Evolutionary conservation across 345 rosid species (phyloP), one percentile per base, ranked within the genome.

Genomic region (Bruguiera sexangula): DNA sequence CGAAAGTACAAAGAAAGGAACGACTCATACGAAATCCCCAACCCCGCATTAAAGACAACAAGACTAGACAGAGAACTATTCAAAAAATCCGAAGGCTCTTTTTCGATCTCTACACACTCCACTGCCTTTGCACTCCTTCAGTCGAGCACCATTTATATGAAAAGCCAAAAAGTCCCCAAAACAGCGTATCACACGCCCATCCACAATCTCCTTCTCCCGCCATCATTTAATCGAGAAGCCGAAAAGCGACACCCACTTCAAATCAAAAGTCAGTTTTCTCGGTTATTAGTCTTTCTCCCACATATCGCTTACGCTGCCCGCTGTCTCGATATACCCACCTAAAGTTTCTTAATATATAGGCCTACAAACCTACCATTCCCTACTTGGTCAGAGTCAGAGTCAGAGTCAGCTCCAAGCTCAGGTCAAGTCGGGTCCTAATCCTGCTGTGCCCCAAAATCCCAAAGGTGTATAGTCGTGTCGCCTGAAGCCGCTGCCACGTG

Each of bases 401-500:
- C 50, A 15, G 18, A 18, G 19, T 43, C 50, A 11, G 43, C 2
- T 37, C 43, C 43, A 37, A 8, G 43, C 43, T 36, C 39, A 6
- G 39, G 39, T 36, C 43, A 37, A 8, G 43, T 37, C 43, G 8
- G 50, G 50, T 43, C 50, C 50, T 43, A 43, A 43, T 43, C 50
- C 78, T 78, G 75, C 78, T 72, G 75, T 50, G 78, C 95, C 50
- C 99, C 96, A 37, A 90, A 92, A 80, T 95, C 92, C 99, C 99
- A 95, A 8, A 95, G 69, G 66, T 92, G 92, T 78, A 95, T 82
- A 0, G 65, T 56, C 26, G 79, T 71, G 56, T 79, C 89, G 16
- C 60, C 65, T 3, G 86, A 63, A 6, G 82, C 79, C n/a, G 80
- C 98, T 5, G 88, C 97, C 83, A 95, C 91, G 80, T 95, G 85